Base-by-base conservation (phyloP, 495 filamentous ascomycete genomes). In the Cudoniella acicularis region DNA sequence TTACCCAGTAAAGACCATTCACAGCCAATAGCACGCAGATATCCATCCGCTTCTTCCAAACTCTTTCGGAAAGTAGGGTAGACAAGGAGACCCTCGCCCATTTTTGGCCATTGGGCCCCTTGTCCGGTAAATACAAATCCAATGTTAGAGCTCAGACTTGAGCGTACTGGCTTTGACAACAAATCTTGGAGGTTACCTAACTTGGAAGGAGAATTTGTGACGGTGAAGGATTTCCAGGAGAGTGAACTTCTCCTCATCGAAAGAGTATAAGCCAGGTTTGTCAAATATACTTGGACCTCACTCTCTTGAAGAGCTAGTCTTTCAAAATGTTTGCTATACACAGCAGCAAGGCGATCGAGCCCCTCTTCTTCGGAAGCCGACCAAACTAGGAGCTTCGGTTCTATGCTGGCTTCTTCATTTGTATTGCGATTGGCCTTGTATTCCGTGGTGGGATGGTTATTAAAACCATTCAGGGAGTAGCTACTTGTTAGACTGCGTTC, bases 21-120 rank as follows among this genome's bases (percentile, higher is more conserved):
- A n/a, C n/a, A n/a, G n/a, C n/a, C n/a, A n/a, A n/a, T n/a, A n/a
- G n/a, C n/a, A n/a, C n/a, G n/a, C 69, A 77, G 79, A 13, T 69
- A 56, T 3, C 24, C 41, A 22, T 74, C 73, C 10, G 73, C 72
- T 6, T 75, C 48, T 9, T 25, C 25, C 10, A 80, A 64, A 43
- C 70, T 70, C 6, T 41, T 53, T 49, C 78, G 75, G 24, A 75
- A 25, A 16, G 68, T 69, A 36, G 67, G 25, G 2, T 21, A 47
- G 3, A 57, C 10, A 20, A 67, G 3, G 1, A 83, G 71, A 63
- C 82, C 80, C 1, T 78, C 73, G 1, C 79, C 82, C 82, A 85
- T 85, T 22, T 73, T 78, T 43, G 75, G 62, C 79, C 79, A 84
- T 57, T 84, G 81, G 6, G 56, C 47, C 1, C 56, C 56, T 40